Conservation (phyloP, 768 basidiomycete species). For the Lentinula sp. region DNA sequence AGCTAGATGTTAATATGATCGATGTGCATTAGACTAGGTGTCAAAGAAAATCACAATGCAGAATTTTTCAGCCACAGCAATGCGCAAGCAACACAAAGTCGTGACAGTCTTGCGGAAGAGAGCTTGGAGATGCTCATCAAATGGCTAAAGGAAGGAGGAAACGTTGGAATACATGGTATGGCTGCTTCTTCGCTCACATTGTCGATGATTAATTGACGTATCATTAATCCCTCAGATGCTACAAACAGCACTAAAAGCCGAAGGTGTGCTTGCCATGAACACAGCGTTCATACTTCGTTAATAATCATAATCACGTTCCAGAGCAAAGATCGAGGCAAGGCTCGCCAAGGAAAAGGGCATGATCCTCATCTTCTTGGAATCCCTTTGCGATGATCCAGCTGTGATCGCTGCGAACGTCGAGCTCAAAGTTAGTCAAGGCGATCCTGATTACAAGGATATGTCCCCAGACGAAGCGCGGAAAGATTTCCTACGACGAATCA, state of each 20-base stretch:
- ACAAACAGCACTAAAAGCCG: constrained; percentile 85
- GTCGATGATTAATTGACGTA: neutral
- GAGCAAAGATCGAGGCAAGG: constrained; percentile 79
- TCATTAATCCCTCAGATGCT: constrained; percentile 48
- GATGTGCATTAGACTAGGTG: constrained; percentile 50
- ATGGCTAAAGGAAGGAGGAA: constrained; percentile 93
- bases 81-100: constrained; percentile 61
- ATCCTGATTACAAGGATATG: constrained; percentile 95
- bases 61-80: constrained; percentile 89
- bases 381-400: constrained; percentile 87
- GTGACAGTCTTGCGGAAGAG: constrained; percentile 84
- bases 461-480: constrained; percentile 77
- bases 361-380: constrained; percentile 89
- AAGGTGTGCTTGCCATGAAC: constrained; percentile 35
- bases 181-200: neutral
- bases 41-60: constrained; percentile 88
- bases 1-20: neutral
- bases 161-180: constrained; percentile 95
- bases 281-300: constrained; percentile 10
- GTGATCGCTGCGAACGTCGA: constrained; percentile 95
- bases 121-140: constrained; percentile 91
- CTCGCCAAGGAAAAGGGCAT: constrained; percentile 85
- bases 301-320: constrained; percentile 19
- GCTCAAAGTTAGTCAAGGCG: constrained; percentile 91
- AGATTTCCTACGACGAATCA: constrained; percentile 90